Evolutionary conservation across 148 eudicot genomes (phyloP).

Genomic region (Chenopodium quinoa): DNA sequence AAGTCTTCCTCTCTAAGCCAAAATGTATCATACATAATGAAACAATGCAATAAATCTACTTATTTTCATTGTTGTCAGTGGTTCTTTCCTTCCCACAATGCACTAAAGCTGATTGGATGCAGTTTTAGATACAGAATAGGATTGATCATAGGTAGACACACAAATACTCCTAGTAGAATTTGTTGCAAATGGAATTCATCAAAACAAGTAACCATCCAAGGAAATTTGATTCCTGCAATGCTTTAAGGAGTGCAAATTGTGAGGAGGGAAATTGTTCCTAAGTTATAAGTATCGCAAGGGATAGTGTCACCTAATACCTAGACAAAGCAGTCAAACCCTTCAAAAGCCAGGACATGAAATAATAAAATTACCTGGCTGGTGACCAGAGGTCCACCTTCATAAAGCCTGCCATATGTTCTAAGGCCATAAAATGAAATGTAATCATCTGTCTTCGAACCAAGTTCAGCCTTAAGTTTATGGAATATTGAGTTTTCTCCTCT

Average conservation of each 20-base stretch:
- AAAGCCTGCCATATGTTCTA: slow-evolving; percentile 83
- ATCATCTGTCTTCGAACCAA: slow-evolving; percentile 73
- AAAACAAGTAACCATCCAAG: neutral
- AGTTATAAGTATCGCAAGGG: neutral
- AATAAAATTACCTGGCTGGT: slow-evolving; percentile 70
- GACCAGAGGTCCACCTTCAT: slow-evolving; percentile 80
- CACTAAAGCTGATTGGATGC: neutral
- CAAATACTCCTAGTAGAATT: neutral
- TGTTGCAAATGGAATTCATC: neutral
- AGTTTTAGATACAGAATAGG: neutral
- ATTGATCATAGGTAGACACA: neutral
- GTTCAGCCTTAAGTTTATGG: slow-evolving; percentile 56
- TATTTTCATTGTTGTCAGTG: neutral
- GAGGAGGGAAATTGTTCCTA: neutral
- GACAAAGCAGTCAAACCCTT: neutral
- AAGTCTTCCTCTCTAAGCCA: neutral
- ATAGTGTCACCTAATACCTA: neutral
- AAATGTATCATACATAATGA: neutral
- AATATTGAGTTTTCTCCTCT: slow-evolving; percentile 84
- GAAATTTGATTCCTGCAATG: neutral
- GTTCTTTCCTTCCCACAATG: neutral
- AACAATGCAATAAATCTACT: neutral
- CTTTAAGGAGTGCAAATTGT: neutral
- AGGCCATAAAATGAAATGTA: slow-evolving; percentile 96
- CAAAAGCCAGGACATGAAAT: neutral